Evolutionary conservation across 1,284 basidiomycete genomes (phyloP).

Genomic region (Papiliotrema nemorosa): DNA sequence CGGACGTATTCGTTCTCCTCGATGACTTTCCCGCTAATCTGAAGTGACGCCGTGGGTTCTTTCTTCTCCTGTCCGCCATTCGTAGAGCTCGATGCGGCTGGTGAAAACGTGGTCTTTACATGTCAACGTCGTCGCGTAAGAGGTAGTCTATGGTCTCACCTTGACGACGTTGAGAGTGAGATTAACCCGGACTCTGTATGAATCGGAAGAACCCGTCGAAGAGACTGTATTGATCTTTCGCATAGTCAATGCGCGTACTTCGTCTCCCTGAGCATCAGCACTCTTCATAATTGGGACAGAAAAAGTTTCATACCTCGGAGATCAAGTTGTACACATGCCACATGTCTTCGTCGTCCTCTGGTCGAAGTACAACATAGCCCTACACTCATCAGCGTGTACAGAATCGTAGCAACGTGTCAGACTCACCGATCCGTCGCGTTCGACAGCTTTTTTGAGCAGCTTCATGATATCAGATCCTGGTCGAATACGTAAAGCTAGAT

Average conservation of each 20-base stretch:
- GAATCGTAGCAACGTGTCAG: neutral
- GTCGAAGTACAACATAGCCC: conserved; percentile 85
- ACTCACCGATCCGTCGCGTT: conserved; percentile 71
- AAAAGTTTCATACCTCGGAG: conserved; percentile 63
- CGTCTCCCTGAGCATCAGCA: conserved; percentile 62
- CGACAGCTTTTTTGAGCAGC: conserved; percentile 61
- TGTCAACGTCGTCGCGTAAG: neutral
- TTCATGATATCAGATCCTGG: no score
- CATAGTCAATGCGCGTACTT: conserved; percentile 82
- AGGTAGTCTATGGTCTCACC: conserved; percentile 28
- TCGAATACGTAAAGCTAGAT: no score
- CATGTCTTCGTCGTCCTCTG: conserved; percentile 97
- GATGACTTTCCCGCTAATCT: conserved; percentile 84
- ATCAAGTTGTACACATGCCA: conserved; percentile 99
- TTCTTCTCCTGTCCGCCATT: conserved; percentile 48
- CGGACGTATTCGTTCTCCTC: conserved; percentile 89
- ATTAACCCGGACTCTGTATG: conserved; percentile 77
- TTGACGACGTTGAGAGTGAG: conserved; percentile 77
- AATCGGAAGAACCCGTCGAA: conserved; percentile 88
- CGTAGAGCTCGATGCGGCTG: conserved; percentile 57
- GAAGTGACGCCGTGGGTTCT: conserved; percentile 61
- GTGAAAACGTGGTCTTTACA: conserved; percentile 60
- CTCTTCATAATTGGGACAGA: conserved; percentile 5
- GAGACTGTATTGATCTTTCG: conserved; percentile 71
- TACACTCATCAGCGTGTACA: conserved; percentile 16